phyloP scores from a whole-genome alignment of 2,329 filamentous ascomycete genomes.

The Hymenotorrendiella dingleyae region DNA sequence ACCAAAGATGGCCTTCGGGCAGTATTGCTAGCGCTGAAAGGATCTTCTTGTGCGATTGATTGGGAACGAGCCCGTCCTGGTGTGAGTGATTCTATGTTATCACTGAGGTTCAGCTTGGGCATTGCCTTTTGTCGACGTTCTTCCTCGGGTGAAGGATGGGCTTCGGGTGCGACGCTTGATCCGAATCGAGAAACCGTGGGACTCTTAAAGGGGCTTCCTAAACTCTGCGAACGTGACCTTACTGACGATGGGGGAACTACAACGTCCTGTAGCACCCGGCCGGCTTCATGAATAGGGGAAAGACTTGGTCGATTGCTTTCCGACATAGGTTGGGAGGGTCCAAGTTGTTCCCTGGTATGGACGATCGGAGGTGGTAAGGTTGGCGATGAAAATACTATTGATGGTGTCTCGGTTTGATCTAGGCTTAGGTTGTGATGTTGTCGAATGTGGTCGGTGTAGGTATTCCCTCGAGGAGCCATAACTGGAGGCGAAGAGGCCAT shows the following conservation, averaged over 20 bases:
- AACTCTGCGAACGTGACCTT: conserved; percentile 27
- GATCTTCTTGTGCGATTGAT: conserved; percentile 23
- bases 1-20: conserved; percentile 19
- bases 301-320: conserved; percentile 18
- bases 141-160: conserved; percentile 12
- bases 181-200: conserved; percentile 23
- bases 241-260: conserved; percentile 27
- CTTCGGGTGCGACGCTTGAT: conserved; percentile 17
- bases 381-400: conserved; percentile 30
- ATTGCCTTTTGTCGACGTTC: conserved; percentile 15
- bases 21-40: conserved; percentile 13
- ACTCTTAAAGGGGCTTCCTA: conserved; percentile 32
- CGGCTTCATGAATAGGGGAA: conserved; percentile 27
- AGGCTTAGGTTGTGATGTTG: conserved; percentile 22
- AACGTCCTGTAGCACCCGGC: conserved; percentile 30
- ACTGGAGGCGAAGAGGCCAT: conserved; percentile 29
- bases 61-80: conserved; percentile 7
- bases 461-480: conserved; percentile 24
- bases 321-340: conserved; percentile 6
- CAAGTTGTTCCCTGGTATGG: conserved; percentile 11
- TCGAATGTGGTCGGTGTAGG: conserved; percentile 26
- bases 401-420: conserved; percentile 25
- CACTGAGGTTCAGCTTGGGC: conserved; percentile 19
- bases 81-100: conserved; percentile 13
- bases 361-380: conserved; percentile 27